Base-by-base conservation (phyloP, 1,284 basidiomycete genomes). In the Vanrija humicola region DNA sequence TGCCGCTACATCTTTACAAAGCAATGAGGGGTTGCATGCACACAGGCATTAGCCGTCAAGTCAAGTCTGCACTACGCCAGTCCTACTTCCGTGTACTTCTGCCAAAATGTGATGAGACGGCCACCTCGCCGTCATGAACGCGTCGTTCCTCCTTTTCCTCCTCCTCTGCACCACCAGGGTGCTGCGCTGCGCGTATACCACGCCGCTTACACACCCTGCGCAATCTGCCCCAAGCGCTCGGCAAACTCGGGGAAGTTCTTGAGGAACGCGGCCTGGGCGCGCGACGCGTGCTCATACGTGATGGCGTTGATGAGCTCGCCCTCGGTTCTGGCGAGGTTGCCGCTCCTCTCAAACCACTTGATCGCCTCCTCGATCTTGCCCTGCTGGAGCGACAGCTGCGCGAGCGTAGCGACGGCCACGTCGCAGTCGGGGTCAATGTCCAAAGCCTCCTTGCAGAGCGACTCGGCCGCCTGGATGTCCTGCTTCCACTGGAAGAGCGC, bases 401-500 rank as follows among this genome's bases (percentile, higher is more conserved):
- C 95, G 38, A 98, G 83, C 0, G 94, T 97, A 15, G 92, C 92
- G 4, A 98, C 87, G 0, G 95, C 96, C 12, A 95, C 90, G 73
- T 99, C 96, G 78, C 95, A 98, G 65, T 95, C 92, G 16, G 88
- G 81, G 76, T 97, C 95, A 59, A 93, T 85, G 47, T 81, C 79
- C 39, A 99, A 80, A 0, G 96, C 96, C 73, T 97, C 87, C 58
- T 86, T 80, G 73, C 93, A 97, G 65, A 92, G 87, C 25, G 80
- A 76, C 74, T 96, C 93, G 8, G 94, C 94, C 0, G 83, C 85
- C 3, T 77, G 79, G 52, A 90, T 82, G 71, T 97, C 92, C 73
- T 95, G 89, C 77, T 92, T 90, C 89, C 89, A 95, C 79, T 98
- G 95, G 83, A 88, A 98, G 49, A 98, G 73, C 1, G 92, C 88